Evolutionary conservation across 1,139 yeast species (phyloP).

Genomic region (Scheffersomyces insectosa): DNA sequence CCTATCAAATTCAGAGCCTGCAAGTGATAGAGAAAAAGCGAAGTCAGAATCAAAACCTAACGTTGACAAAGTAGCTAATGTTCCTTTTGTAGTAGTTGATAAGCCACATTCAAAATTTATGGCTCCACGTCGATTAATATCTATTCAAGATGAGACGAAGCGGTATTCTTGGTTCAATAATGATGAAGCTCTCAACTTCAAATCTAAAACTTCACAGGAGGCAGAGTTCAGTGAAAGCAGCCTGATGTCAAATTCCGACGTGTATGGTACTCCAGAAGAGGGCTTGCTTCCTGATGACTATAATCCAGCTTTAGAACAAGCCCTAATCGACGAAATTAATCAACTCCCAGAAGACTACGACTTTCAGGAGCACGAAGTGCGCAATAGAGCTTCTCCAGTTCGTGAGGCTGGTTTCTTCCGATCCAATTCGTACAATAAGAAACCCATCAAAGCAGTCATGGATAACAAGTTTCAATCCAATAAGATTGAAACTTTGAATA

Average conservation of each 20-base stretch:
- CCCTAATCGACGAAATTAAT: constrained; percentile 53
- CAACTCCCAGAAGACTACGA: constrained; percentile 62
- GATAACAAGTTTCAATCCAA: constrained; percentile 31
- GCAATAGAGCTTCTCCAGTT: not conserved
- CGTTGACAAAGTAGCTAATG: not conserved
- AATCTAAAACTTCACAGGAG: constrained; percentile 3
- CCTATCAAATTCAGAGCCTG: constrained; percentile 6
- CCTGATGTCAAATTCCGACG: too few species aligned
- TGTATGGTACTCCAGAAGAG: not conserved
- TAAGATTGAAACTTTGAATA: constrained; percentile 50
- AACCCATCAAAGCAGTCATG: constrained; percentile 30
- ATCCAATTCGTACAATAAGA: constrained; percentile 41
- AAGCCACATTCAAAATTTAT: not conserved
- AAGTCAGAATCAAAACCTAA: not conserved
- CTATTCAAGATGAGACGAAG: not conserved
- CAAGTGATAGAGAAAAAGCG: too few species aligned
- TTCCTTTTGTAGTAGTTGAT: not conserved
- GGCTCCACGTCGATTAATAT: not conserved
- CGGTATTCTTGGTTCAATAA: constrained; percentile 41
- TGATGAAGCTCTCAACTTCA: constrained; percentile 27
- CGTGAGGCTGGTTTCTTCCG: constrained; percentile 18
- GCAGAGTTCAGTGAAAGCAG: not conserved
- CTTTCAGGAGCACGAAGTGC: constrained; percentile 39
- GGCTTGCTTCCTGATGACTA: constrained; percentile 9
- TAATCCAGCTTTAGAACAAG: constrained; percentile 31